A percentile compares a stretch with the other conserved stretches of the same genome.
These are phyloP conservation scores for Cutaneotrichosporon arboriforme DNA, from an alignment of 1,284 basidiomycete species.

Conservation along the genomic window DNA sequence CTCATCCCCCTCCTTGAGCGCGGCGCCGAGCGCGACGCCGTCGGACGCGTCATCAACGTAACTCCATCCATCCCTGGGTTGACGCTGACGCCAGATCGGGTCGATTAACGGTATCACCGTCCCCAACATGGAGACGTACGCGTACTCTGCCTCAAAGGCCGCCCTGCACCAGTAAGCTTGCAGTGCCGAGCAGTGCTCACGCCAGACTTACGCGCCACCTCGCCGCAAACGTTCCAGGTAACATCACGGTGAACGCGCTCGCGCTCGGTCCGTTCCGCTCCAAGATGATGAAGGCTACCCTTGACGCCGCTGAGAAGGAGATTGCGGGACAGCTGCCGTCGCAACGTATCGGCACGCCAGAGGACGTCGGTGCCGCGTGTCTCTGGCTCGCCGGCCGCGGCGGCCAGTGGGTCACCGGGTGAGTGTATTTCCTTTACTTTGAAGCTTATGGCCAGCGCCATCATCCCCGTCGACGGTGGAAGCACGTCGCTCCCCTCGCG, in stretches of 20 bases:
- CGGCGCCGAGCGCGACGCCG: slow-evolving; percentile 52
- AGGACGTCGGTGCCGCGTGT: slow-evolving; percentile 61
- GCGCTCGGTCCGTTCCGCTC: slow-evolving; percentile 56
- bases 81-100: slow-evolving; percentile 53
- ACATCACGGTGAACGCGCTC: slow-evolving; percentile 63
- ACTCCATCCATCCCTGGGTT: background rate
- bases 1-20: slow-evolving; percentile 58
- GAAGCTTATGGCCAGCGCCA: slow-evolving; percentile 45
- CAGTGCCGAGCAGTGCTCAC: background rate
- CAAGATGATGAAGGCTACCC: slow-evolving; percentile 58
- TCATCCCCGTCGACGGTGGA: slow-evolving; percentile 60
- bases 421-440: background rate
- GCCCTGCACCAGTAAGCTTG: slow-evolving; percentile 45
- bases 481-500: slow-evolving; percentile 37
- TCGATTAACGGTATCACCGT: slow-evolving; percentile 58
- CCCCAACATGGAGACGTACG: slow-evolving; percentile 60
- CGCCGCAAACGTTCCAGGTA: slow-evolving; percentile 59
- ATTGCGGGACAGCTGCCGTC: slow-evolving; percentile 54
- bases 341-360: slow-evolving; percentile 57
- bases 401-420: slow-evolving; percentile 59
- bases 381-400: slow-evolving; percentile 59
- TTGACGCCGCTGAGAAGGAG: slow-evolving; percentile 53
- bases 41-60: slow-evolving; percentile 56
- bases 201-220: slow-evolving; percentile 59
- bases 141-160: slow-evolving; percentile 63